Base-by-base conservation (phyloP, 345 rosid species). In the Hibiscus trionum region DNA sequence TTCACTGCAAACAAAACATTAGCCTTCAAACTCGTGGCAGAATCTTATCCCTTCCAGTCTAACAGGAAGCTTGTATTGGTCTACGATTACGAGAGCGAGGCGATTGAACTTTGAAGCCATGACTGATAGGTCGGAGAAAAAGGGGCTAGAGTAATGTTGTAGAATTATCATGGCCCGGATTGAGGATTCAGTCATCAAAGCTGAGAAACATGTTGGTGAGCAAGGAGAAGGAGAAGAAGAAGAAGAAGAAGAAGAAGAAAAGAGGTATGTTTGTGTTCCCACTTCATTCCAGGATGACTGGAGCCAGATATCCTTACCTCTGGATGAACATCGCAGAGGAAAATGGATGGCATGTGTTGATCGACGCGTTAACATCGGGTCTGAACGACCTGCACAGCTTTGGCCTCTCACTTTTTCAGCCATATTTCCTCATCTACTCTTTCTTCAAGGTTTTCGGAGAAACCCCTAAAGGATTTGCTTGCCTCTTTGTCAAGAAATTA, bases 311-410 rank as follows among this genome's bases (percentile, higher is more conserved):
- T 85, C 97, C 95, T 14, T 94, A 90, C 75, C 80, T 87, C 4
- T 94, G 97, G 98, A 85, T 91, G 95, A 87, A 77, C 57, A 83
- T 83, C 50, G 96, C 97, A 7, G 91, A 87, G 80, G 97, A 91
- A 81, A 94, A 91, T 55, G 91, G 85, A 3, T 94, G 98, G 98
- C 96, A 91, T 75, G 85, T 86, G 35, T 70, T 94, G 86, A 81
- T 94, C 26, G 96, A 94, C 78, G 95, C 96, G 29, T 91, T 97
- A 60, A 93, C 91, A 15, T 74, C 91, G 73, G 95, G 96, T 16
- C 95, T 96, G 11, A 91, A 94, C 69, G 97, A 94, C 84, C 91
- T 91, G 97, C 88, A 87, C 72, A 88, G 95, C 82, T 90, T 94
- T 5, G 97, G 90, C 61, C 93, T 91, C 21, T 88, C 96, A n/a